These are phyloP conservation scores for Neonectria sp. DNA, from an alignment of 2,329 filamentous ascomycete genomes.

Conservation along the genomic window DNA sequence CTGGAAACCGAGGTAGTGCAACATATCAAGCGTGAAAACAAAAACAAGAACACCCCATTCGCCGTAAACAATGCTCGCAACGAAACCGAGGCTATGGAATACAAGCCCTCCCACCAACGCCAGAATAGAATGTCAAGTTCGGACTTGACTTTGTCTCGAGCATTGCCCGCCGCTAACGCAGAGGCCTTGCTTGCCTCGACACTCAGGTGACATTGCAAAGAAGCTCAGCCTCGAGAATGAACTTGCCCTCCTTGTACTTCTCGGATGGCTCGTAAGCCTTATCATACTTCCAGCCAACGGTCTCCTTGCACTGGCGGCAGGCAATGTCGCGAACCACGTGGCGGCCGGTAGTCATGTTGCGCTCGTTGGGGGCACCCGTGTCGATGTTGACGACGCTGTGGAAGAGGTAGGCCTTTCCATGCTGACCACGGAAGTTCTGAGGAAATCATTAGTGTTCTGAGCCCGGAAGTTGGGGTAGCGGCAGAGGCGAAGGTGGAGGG, in stretches of 20 bases:
- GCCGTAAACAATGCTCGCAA: conserved; percentile 35
- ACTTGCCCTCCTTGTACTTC: conserved; percentile 99
- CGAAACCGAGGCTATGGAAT: conserved; percentile 16
- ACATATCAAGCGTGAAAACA: conserved; percentile 16
- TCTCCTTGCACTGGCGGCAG: conserved; percentile 92
- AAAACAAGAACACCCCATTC: conserved; percentile 16
- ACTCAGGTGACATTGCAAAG: conserved; percentile 80
- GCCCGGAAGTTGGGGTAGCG: not conserved
- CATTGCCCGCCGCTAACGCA: not conserved
- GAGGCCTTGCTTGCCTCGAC: not conserved
- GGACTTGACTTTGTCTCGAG: not conserved
- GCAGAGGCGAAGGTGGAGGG: conserved; percentile 1
- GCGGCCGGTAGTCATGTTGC: conserved; percentile 97
- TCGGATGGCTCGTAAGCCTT: conserved; percentile 93
- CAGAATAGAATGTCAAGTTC: conserved; percentile 23
- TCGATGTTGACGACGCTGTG: conserved; percentile 93
- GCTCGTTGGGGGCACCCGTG: conserved; percentile 87
- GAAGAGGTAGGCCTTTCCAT: conserved; percentile 98
- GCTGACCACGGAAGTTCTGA: conserved; percentile 97
- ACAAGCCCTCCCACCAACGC: conserved; percentile 37
- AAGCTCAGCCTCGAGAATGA: conserved; percentile 93
- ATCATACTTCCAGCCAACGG: conserved; percentile 99
- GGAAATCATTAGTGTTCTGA: conserved; percentile 20
- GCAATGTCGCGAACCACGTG: conserved; percentile 95
- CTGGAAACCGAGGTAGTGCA: conserved; percentile 14